These are phyloP conservation scores for Conticribra guillardii DNA, from an alignment of 108 stramenopile genomes.

Conservation along the genomic window DNA sequence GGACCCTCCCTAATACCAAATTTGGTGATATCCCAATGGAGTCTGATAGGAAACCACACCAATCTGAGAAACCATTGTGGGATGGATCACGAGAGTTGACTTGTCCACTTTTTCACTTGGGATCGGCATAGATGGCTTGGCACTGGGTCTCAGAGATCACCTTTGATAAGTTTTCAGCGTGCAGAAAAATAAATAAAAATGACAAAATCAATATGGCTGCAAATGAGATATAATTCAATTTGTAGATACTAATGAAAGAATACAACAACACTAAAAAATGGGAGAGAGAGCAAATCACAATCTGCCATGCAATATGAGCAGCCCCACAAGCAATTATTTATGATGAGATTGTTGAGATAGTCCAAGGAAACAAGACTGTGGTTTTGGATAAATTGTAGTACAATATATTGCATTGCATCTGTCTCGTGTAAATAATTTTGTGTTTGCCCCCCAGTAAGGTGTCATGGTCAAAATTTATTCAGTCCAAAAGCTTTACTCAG, in stretches of 20 bases:
- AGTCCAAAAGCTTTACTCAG: no score
- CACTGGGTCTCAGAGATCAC: constrained; percentile 89
- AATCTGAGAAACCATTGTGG: constrained; percentile 79
- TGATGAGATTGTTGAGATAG: no score
- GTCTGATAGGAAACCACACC: constrained; percentile 95
- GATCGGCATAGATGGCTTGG: constrained; percentile 94
- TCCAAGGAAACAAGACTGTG: no score
- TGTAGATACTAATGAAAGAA: no score
- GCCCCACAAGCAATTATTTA: constrained; percentile 94
- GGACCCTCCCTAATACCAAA: no score
- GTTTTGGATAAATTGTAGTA: no score
- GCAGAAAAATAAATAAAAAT: background rate
- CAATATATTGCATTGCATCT: no score
- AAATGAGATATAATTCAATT: no score
- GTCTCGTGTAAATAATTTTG: no score
- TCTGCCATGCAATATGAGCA: constrained; percentile 94
- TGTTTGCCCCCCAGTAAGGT: no score
- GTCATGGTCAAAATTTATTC: no score
- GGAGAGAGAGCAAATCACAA: constrained; percentile 47
- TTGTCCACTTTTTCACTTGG: constrained; percentile 73
- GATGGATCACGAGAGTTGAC: constrained; percentile 71
- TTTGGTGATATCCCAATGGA: constrained; percentile 73
- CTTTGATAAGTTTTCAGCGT: background rate
- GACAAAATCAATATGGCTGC: background rate
- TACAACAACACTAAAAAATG: background rate